Evolutionary conservation across 441 rosid species (phyloP).

Genomic region (Populus hybrid): DNA sequence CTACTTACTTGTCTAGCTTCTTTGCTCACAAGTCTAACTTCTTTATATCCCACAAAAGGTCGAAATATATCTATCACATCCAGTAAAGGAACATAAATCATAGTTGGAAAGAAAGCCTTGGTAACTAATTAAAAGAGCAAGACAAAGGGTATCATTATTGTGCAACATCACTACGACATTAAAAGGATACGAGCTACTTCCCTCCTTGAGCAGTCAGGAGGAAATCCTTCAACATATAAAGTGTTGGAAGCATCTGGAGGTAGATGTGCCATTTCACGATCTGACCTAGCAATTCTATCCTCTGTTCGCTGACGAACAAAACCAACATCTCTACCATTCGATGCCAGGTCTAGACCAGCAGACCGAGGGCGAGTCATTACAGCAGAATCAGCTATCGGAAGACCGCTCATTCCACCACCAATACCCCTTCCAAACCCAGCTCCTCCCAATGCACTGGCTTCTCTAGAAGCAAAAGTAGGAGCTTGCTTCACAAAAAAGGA

Average conservation of each 20-base stretch:
- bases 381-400: slow-evolving; percentile 42
- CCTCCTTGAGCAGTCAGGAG: slow-evolving; percentile 64
- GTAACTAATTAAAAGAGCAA: neutral
- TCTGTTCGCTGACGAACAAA: slow-evolving; percentile 28
- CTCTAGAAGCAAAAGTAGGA: slow-evolving; percentile 51
- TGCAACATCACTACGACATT: slow-evolving; percentile 6
- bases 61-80: slow-evolving; percentile 65
- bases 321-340: slow-evolving; percentile 45
- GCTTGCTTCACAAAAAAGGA: slow-evolving; percentile 48
- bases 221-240: slow-evolving; percentile 75
- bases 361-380: slow-evolving; percentile 42
- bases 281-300: slow-evolving; percentile 40
- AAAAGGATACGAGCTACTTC: slow-evolving; percentile 91
- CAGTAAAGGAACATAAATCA: slow-evolving; percentile 33
- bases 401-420: slow-evolving; percentile 35
- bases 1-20: slow-evolving; percentile 63
- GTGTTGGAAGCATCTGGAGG: slow-evolving; percentile 80
- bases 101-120: neutral
- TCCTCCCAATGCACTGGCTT: slow-evolving; percentile 39
- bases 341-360: slow-evolving; percentile 36
- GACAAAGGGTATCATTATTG: neutral
- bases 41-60: slow-evolving; percentile 77
- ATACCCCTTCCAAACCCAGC: slow-evolving; percentile 40
- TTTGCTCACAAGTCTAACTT: slow-evolving; percentile 71
- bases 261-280: slow-evolving; percentile 44